A percentile compares a stretch with the other conserved stretches of the same genome.
phyloP scores from a whole-genome alignment of 2,329 filamentous ascomycete species.

The Claviceps lovelessii region DNA sequence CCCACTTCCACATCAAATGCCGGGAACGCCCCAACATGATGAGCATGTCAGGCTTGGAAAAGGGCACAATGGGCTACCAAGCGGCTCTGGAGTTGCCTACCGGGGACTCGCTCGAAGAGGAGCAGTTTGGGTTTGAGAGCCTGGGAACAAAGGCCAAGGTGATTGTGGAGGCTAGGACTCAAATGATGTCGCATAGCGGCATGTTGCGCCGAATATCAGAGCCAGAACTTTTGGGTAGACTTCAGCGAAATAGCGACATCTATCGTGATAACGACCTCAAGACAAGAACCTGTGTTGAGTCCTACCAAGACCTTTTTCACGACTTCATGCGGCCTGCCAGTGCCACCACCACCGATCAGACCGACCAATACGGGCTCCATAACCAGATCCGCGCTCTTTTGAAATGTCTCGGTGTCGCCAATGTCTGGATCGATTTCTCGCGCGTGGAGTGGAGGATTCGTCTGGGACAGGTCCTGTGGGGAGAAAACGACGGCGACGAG shows the following conservation, averaged over 20 bases:
- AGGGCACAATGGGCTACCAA: conserved; percentile 55
- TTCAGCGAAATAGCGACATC: conserved; percentile 40
- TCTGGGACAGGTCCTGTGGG: conserved; percentile 60
- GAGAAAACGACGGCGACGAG: conserved; percentile 34
- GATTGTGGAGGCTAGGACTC: conserved; percentile 43
- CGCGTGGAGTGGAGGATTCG: conserved; percentile 62
- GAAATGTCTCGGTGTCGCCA: conserved; percentile 47
- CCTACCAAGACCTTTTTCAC: conserved; percentile 49
- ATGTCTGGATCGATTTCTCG: conserved; percentile 63
- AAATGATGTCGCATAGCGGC: conserved; percentile 37
- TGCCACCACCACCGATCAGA: conserved; percentile 41
- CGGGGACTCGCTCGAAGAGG: conserved; percentile 49
- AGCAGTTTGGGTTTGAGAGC: conserved; percentile 45
- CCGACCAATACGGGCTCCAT: conserved; percentile 47
- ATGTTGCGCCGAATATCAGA: conserved; percentile 43
- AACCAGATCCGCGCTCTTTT: conserved; percentile 58
- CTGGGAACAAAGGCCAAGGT: conserved; percentile 39
- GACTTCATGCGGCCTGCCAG: conserved; percentile 44
- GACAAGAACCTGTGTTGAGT: conserved; percentile 37
- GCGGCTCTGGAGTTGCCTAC: conserved; percentile 52
- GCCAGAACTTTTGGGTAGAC: conserved; percentile 41
- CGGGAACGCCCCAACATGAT: conserved; percentile 56
- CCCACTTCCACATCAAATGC: conserved; percentile 45
- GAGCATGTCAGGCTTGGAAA: conserved; percentile 56
- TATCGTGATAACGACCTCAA: conserved; percentile 39